phyloP scores from a whole-genome alignment of 1,284 basidiomycete species.

The Stygiomarasmius scandens region DNA sequence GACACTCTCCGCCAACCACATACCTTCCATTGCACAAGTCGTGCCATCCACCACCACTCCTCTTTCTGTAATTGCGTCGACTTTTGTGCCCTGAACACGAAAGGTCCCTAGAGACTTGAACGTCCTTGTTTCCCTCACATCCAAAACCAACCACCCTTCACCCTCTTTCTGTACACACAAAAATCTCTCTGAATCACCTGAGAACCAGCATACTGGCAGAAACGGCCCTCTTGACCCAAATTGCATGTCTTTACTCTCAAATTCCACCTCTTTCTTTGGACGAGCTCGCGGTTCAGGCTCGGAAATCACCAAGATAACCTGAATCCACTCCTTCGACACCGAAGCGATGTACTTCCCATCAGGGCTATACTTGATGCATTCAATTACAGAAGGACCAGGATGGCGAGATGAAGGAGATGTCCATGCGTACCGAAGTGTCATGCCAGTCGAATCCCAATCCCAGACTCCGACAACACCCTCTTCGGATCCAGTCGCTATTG shows the following conservation, averaged over 20 bases:
- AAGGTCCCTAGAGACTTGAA: background rate
- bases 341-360: conserved; percentile 4
- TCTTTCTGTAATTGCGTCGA: no score
- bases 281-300: background rate
- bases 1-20: background rate
- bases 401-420: background rate
- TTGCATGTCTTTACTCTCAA: background rate
- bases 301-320: background rate
- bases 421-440: background rate
- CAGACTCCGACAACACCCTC: conserved; percentile 5
- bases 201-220: background rate
- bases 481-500: conserved; percentile 4
- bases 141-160: background rate
- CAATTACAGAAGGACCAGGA: background rate
- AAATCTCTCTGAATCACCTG: background rate
- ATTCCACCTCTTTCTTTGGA: background rate
- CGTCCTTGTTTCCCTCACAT: background rate
- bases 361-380: conserved; percentile 1
- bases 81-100: background rate
- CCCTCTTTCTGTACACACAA: background rate
- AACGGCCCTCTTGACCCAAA: background rate
- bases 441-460: background rate
- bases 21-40: no score
- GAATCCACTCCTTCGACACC: background rate
- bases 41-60: no score